Conservation (phyloP, 306 rosid genomes). For the Cucurbita ficifolia region DNA sequence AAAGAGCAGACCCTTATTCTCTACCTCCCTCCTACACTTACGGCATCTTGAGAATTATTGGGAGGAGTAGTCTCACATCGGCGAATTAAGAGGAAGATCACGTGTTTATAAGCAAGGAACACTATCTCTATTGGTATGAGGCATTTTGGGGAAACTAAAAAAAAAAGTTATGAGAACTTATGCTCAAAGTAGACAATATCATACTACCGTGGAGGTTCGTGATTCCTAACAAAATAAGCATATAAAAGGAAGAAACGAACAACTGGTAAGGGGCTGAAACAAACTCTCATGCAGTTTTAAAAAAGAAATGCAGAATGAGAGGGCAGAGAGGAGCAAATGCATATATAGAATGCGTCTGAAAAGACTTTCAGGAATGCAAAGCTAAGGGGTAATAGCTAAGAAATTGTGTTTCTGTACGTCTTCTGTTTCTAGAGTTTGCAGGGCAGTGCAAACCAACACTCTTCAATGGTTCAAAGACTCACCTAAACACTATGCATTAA, state of each 20-base stretch:
- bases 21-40: not conserved
- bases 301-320: not conserved
- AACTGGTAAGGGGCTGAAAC: not conserved
- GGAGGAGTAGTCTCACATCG: too few species aligned
- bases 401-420: not conserved
- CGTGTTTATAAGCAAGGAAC: too few species aligned
- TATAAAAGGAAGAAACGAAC: not conserved
- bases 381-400: not conserved
- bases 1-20: not conserved
- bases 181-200: too few species aligned
- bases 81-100: too few species aligned
- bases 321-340: not conserved
- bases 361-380: not conserved
- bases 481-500: not conserved
- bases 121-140: too few species aligned
- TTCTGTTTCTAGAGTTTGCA: not conserved
- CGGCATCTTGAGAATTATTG: not conserved
- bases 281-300: not conserved
- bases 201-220: too few species aligned
- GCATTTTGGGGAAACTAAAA: too few species aligned
- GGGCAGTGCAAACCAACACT: not conserved
- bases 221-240: not conserved
- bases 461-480: constrained; percentile 3
- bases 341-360: not conserved
- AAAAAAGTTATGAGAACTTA: too few species aligned